These are phyloP conservation scores for Fraxinus americana DNA, from an alignment of 257 asterid species.

Conservation along the genomic window DNA sequence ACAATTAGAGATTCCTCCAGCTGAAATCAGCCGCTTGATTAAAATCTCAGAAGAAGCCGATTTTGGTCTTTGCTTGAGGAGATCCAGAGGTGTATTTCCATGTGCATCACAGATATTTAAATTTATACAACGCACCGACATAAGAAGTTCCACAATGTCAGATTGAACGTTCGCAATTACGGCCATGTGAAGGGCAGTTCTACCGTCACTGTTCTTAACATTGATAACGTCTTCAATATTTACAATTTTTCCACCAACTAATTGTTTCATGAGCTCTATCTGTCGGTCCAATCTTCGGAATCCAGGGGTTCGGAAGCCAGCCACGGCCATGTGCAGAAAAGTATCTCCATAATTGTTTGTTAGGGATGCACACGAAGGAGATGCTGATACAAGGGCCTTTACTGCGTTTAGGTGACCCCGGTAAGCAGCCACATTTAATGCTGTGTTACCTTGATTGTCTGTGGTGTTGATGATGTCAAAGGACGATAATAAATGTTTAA, in stretches of 20 bases:
- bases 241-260: slow-evolving; percentile 38
- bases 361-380: slow-evolving; percentile 42
- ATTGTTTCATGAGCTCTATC: slow-evolving; percentile 56
- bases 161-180: slow-evolving; percentile 61
- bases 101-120: slow-evolving; percentile 61
- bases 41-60: slow-evolving; percentile 71
- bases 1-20: slow-evolving; percentile 69
- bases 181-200: slow-evolving; percentile 88
- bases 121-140: slow-evolving; percentile 54
- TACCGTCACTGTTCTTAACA: slow-evolving; percentile 62
- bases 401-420: slow-evolving; percentile 60
- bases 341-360: slow-evolving; percentile 71
- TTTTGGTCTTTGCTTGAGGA: slow-evolving; percentile 61
- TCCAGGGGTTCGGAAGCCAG: slow-evolving; percentile 73
- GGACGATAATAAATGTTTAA: slow-evolving; percentile 51
- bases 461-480: slow-evolving; percentile 43
- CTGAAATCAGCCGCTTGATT: slow-evolving; percentile 67
- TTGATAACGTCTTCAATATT: slow-evolving; percentile 57
- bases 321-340: slow-evolving; percentile 82
- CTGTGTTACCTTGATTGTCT: slow-evolving; percentile 77
- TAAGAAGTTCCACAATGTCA: slow-evolving; percentile 73
- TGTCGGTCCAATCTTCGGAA: slow-evolving; percentile 71
- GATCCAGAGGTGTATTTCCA: slow-evolving; percentile 76
- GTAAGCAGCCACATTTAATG: slow-evolving; percentile 75
- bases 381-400: slow-evolving; percentile 49